Evolutionary conservation across 2,329 filamentous ascomycete genomes (phyloP).

Genomic region (Trichoderma koningiopsis): DNA sequence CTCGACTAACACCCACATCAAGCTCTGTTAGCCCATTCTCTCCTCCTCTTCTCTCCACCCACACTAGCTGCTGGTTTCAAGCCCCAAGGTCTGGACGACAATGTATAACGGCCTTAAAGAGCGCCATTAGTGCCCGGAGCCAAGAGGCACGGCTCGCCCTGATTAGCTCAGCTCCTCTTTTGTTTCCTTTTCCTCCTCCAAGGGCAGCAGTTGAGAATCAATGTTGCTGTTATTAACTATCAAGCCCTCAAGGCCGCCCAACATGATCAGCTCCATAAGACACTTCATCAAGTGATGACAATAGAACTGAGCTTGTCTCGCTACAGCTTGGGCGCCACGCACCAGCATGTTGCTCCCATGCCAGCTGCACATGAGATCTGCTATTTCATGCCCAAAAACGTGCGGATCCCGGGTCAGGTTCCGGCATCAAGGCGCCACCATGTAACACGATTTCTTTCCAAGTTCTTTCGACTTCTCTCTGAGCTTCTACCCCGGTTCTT

Average conservation of each 20-base stretch:
- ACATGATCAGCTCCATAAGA: background rate
- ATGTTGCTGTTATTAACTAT: background rate
- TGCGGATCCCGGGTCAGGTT: conserved; percentile 17
- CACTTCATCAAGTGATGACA: background rate
- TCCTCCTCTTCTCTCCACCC: background rate
- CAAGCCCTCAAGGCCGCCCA: background rate
- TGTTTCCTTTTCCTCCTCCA: background rate
- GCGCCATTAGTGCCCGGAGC: conserved; percentile 18
- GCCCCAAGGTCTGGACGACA: background rate
- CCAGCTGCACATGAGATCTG: background rate
- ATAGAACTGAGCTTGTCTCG: background rate
- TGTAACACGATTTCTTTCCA: background rate
- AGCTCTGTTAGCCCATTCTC: background rate
- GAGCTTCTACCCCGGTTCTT: background rate
- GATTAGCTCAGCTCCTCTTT: conserved; percentile 13
- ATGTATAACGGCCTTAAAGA: background rate
- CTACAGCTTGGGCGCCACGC: background rate
- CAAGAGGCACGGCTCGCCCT: conserved; percentile 26
- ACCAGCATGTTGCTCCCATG: conserved; percentile 6
- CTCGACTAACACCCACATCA: background rate
- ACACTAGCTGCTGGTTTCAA: background rate
- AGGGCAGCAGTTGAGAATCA: background rate
- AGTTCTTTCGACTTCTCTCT: background rate
- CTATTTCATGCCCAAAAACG: background rate
- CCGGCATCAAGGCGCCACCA: conserved; percentile 5